Evolutionary conservation across 495 filamentous ascomycete species (phyloP), one percentile per base, ranked within the genome.

Genomic region (Tuber microsphaerosporum): DNA sequence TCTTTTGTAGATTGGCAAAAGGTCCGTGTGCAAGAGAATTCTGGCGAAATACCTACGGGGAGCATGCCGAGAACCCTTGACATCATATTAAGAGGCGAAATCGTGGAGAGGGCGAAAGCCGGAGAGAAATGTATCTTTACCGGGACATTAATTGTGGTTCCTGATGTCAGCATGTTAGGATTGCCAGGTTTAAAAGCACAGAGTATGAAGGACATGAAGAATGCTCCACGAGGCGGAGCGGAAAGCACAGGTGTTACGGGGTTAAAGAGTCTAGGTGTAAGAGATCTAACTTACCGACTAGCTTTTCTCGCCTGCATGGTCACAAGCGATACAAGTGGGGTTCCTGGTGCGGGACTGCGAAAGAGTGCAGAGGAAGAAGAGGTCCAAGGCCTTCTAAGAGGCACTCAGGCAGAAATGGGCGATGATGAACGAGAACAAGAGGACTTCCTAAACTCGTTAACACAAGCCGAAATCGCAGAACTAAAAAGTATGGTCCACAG

Each of bases 1-100:
- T 97, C 94, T 3, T 99, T 99, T 81, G 92, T 98, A 34, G 95
- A 99, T 84, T 99, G 95, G 95, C 95, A 99, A 79, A 98, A 98
- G 83, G 92, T 98, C 37, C 90, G 96, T 72, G 91, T 98, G 44
- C 95, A 99, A 84, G 95, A 99, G 85, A 98, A 97, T 83, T 95
- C 93, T 72, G 94, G 94, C 26, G 95, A 99, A 84, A 99, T 99
- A 70, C 95, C 95, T 0, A 99, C 95, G 2, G 95, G 95, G 61
- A 97, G 93, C 84, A 99, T 99, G 95, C 95, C 95, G 5, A 89
- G 95, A 65, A 99, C 95, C 7, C 93, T 99, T 90, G 95, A 99
- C 80, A 90, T 99, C 37, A 97, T 99, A 79, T 85, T 99, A n/a
- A 89, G 96, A 75, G 96, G 96, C 75, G 95, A 99, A 84, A 97